Evolutionary conservation across 176 grass and related monocot genomes (phyloP), one percentile per base, ranked within the genome.

Genomic region (Puccinellia tenuiflora): DNA sequence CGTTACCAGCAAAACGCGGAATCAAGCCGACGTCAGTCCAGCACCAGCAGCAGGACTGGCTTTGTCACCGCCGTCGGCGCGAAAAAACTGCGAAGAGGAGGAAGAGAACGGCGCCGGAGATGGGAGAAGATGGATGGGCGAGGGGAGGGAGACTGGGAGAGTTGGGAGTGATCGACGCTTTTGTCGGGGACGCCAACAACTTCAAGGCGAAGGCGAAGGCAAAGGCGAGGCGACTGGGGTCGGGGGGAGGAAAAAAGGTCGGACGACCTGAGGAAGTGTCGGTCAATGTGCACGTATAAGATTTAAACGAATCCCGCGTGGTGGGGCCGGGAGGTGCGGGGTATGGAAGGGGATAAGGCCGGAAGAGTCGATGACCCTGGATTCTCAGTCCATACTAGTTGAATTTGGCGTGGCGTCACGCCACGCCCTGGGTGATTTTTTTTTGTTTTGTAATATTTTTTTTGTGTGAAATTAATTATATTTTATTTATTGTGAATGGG

Each of bases 221-320:
- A 7, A 54, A 22, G 21, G 53, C n/a, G 54, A 12, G 54, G 57
- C 13, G 62, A 65, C 62, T 65, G 62, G 62, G 30, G 26, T 29
- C 57, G 29, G 68, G 26, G 43, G 43, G 34, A 21, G 66, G 15
- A 48, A 45, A 30, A n/a, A 4, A 0, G 5, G 43, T 16, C 54
- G 11, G 29, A 63, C 4, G 86, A 64, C 43, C 35, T n/a, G 37
- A 9, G 68, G 56, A 17, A 29, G 56, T 45, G 66, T 74, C 35
- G 57, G 81, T 75, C 76, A 75, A 59, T 88, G 87, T 81, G 82
- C 69, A 40, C 76, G 87, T 75, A 38, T 34, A 88, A 20, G 11
- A 80, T 74, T 84, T 67, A 73, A 79, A 37, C 30, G 20, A 18
- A 46, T 3, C 48, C 16, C 12, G 33, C n/a, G 10, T 29, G 33